Conservation (phyloP, 2,329 filamentous ascomycete genomes). For the Pseudopithomyces chartarum region DNA sequence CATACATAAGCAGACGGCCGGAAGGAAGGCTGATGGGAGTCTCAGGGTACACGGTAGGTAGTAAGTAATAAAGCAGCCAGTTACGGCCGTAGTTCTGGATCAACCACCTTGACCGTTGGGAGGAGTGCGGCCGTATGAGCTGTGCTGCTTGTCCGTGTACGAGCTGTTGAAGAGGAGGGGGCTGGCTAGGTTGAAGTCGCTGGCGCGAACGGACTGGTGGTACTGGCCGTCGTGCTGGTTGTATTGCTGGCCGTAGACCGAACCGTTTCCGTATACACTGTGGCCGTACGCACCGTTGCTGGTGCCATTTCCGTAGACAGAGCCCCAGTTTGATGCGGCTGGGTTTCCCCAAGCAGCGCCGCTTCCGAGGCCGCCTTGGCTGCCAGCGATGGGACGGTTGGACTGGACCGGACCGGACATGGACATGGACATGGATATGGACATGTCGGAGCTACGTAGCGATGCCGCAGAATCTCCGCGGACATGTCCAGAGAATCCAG, state of each 20-base stretch:
- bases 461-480: conserved; percentile 52
- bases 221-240: conserved; percentile 18
- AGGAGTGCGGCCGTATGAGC: conserved; percentile 41
- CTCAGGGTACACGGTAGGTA: background rate
- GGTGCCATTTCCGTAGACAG: conserved; percentile 25
- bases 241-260: conserved; percentile 14
- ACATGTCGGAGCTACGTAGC: conserved; percentile 40
- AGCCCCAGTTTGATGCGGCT: conserved; percentile 30
- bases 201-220: conserved; percentile 20
- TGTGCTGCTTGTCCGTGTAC: conserved; percentile 37
- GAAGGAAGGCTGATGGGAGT: background rate
- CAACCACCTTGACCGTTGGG: conserved; percentile 47
- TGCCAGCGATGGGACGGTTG: conserved; percentile 29
- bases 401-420: conserved; percentile 20
- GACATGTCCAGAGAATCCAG: conserved; percentile 45
- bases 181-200: conserved; percentile 42
- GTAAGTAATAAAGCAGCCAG: conserved; percentile 12
- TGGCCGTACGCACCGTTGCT: conserved; percentile 4
- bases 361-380: conserved; percentile 31
- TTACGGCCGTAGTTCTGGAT: conserved; percentile 24
- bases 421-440: conserved; percentile 16
- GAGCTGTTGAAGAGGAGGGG: conserved; percentile 50
- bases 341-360: conserved; percentile 41
- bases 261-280: conserved; percentile 20
- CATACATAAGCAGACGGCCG: background rate